Evolutionary conservation across 208 protist genomes (phyloP).

Genomic region (Herpetomonas muscarum): DNA sequence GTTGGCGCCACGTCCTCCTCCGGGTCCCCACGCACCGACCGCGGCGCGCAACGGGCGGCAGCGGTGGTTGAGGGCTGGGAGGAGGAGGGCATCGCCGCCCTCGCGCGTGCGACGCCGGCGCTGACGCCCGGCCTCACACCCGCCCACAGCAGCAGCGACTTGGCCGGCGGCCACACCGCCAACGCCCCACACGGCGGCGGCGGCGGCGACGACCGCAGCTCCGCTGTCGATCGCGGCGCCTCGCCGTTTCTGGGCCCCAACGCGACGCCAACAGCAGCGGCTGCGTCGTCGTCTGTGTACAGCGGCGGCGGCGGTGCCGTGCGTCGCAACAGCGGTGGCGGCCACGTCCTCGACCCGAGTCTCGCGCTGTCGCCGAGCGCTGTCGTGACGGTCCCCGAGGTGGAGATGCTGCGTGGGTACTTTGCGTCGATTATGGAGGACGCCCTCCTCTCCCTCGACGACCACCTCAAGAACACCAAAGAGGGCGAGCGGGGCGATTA

Average conservation of each 20-base stretch:
- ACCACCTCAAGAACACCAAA: conserved; percentile 28
- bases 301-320: not conserved
- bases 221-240: too few relatives aligned
- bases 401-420: conserved; percentile 68
- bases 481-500: conserved; percentile 67
- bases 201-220: too few relatives aligned
- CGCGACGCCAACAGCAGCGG: not conserved
- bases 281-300: not conserved
- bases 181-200: too few relatives aligned
- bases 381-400: conserved; percentile 29
- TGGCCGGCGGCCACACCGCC: too few relatives aligned
- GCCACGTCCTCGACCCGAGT: not conserved
- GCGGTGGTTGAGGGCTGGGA: too few relatives aligned
- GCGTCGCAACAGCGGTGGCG: not conserved
- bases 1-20: too few relatives aligned
- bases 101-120: too few relatives aligned
- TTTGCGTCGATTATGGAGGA: conserved; percentile 75
- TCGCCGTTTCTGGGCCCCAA: not conserved
- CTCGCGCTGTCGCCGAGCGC: conserved; percentile 11
- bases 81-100: too few relatives aligned
- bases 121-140: too few relatives aligned
- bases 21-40: too few relatives aligned
- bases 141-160: too few relatives aligned
- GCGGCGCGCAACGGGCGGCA: too few relatives aligned
- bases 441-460: conserved; percentile 61